Evolutionary conservation across 805 yeast genomes (phyloP), one percentile per base, ranked within the genome.

Genomic region (Lachancea quebecensis): DNA sequence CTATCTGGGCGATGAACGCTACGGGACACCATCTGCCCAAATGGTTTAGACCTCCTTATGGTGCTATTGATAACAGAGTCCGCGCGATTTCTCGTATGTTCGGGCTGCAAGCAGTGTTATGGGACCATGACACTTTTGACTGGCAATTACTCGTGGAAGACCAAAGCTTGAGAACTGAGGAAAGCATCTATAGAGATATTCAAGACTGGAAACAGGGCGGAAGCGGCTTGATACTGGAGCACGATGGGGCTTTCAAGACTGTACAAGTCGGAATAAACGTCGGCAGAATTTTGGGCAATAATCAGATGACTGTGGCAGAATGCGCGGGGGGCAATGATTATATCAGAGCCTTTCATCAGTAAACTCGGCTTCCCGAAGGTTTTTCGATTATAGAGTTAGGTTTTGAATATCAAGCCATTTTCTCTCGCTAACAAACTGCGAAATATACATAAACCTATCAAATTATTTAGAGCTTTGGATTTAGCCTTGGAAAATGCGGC

Each of bases 1-100:
- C 95, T 1, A 79, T 88, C 29, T 91, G 97, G 97, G 96, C 97
- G 4, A 86, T 90, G 89, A 90, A 91, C 67, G 96, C 96, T 1
- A 89, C 97, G 0, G 85, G 87, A 0, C 72, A 81, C 25, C 90
- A 89, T 56, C 60, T 85, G 9, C 99, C 99, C 6, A 83, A 82
- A 57, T 91, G 91, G 85, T 91, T 85, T 63, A 75, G 99, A 53
- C 99, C 99, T 0, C 99, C 99, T 1, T 91, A 87, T 60, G 99
- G 98, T 0, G 97, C 95, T 0, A 73, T 87, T 30, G 99, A 91
- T 66, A 82, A 89, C 60, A 70, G 98, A 44, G 84, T 91, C 1
- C 70, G 98, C 46, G 68, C 81, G 1, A 85, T 91, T 44, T 75
- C 87, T 12, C 70, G 90, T 43, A 85, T 82, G 64, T 84, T 91